Evolutionary conservation across 1,284 basidiomycete species (phyloP).

Genomic region (Polyporus tsugae): DNA sequence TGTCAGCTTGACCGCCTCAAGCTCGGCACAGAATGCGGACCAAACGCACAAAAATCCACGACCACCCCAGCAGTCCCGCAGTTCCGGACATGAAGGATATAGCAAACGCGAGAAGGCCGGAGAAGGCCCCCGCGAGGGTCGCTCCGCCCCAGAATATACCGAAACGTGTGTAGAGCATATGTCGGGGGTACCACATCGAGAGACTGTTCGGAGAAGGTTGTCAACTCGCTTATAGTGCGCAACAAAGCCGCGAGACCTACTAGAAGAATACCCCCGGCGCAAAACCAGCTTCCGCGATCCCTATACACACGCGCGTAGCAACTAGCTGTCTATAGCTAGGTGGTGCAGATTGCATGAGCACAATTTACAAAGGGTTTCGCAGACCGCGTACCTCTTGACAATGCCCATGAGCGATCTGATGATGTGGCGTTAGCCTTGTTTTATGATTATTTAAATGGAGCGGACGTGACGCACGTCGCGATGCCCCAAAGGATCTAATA

Average conservation of each 20-base stretch:
- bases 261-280: conserved; percentile 76
- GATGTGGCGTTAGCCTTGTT: background rate
- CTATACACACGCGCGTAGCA: conserved; percentile 64
- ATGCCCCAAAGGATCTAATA: conserved; percentile 36
- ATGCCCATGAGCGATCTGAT: conserved; percentile 67
- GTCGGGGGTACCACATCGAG: conserved; percentile 43
- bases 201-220: conserved; percentile 25
- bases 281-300: conserved; percentile 73
- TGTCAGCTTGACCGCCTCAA: background rate
- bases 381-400: conserved; percentile 58
- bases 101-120: conserved; percentile 48
- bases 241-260: conserved; percentile 29
- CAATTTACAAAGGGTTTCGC: conserved; percentile 10
- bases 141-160: conserved; percentile 46
- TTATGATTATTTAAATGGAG: conserved; percentile 40
- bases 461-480: conserved; percentile 21
- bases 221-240: conserved; percentile 43
- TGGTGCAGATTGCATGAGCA: background rate
- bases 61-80: conserved; percentile 49
- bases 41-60: conserved; percentile 53
- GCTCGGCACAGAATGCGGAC: background rate
- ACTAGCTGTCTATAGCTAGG: conserved; percentile 67
- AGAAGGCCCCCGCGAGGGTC: conserved; percentile 44
- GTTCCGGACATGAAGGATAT: conserved; percentile 51
- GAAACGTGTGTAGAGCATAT: conserved; percentile 41